Evolutionary conservation across 371 early-diverging fungal genomes (phyloP).

Genomic region (Nosema granulosis): DNA sequence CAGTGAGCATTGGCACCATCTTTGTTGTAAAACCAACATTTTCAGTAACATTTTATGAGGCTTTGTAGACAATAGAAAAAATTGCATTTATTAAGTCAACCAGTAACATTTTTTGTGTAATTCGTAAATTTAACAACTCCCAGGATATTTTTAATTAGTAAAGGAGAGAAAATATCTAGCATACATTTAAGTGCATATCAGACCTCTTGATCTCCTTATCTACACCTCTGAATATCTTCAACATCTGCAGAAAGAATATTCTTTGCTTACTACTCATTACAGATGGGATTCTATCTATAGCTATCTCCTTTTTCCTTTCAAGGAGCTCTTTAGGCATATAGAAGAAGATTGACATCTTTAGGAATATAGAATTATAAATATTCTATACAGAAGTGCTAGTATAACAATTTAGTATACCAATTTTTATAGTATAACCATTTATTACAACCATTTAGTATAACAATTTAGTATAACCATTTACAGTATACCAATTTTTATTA

Average conservation of each 20-base stretch:
- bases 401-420: constrained; percentile 4
- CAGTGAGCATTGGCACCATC: background rate
- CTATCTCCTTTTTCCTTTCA: constrained; percentile 8
- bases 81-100: constrained; percentile 13
- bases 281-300: constrained; percentile 21
- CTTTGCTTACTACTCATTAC: constrained; percentile 10
- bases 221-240: background rate
- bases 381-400: constrained; percentile 3
- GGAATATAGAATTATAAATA: background rate
- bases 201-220: background rate
- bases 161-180: constrained; percentile 4
- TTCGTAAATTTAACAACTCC: background rate
- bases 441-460: constrained; percentile 17
- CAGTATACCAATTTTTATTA: constrained; percentile 11
- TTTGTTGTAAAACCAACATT: too few species aligned
- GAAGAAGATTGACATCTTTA: constrained; percentile 6
- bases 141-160: constrained; percentile 4
- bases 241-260: constrained; percentile 14
- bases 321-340: background rate
- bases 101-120: background rate
- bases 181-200: constrained; percentile 8
- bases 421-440: constrained; percentile 4
- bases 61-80: background rate
- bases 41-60: background rate
- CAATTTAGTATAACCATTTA: constrained; percentile 15